These are phyloP conservation scores for Talaromyces pinophilus DNA, from an alignment of 2,329 filamentous ascomycete genomes.

Conservation along the genomic window DNA sequence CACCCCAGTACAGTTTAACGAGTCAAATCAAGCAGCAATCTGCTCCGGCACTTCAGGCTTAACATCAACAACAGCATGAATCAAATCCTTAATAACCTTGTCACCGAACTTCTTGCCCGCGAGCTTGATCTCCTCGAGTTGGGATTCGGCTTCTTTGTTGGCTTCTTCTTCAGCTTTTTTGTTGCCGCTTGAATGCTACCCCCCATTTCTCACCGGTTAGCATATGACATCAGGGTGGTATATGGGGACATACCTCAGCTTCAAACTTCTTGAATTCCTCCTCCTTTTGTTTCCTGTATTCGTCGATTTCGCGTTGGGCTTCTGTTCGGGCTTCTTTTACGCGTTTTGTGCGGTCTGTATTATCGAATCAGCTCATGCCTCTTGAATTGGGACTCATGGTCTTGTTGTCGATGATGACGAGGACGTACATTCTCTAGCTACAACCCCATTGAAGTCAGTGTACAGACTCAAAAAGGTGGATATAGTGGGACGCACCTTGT, in stretches of 20 bases:
- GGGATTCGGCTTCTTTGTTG: constrained; percentile 74
- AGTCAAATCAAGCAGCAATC: constrained; percentile 32
- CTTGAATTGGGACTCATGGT: background rate
- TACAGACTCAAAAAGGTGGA: background rate
- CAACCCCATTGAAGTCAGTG: constrained; percentile 22
- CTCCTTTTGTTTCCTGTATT: constrained; percentile 87
- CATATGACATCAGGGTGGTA: background rate
- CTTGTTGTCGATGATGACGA: background rate
- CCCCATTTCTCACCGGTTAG: background rate
- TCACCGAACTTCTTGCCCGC: constrained; percentile 77
- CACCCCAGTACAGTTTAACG: background rate
- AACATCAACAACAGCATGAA: constrained; percentile 81
- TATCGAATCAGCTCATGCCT: constrained; percentile 24
- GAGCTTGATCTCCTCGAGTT: constrained; percentile 78
- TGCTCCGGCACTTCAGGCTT: constrained; percentile 67
- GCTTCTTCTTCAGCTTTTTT: constrained; percentile 77
- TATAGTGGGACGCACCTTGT: constrained; percentile 64
- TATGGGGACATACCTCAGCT: constrained; percentile 60
- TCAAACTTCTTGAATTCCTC: constrained; percentile 94
- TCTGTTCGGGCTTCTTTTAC: constrained; percentile 96
- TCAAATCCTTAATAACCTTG: constrained; percentile 78
- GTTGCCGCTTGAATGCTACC: constrained; percentile 88
- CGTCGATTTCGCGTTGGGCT: constrained; percentile 96
- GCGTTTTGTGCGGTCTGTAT: constrained; percentile 84
- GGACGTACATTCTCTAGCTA: constrained; percentile 81